These are phyloP conservation scores for Hypoxylon rickii DNA, from an alignment of 495 filamentous ascomycete genomes.

Conservation along the genomic window DNA sequence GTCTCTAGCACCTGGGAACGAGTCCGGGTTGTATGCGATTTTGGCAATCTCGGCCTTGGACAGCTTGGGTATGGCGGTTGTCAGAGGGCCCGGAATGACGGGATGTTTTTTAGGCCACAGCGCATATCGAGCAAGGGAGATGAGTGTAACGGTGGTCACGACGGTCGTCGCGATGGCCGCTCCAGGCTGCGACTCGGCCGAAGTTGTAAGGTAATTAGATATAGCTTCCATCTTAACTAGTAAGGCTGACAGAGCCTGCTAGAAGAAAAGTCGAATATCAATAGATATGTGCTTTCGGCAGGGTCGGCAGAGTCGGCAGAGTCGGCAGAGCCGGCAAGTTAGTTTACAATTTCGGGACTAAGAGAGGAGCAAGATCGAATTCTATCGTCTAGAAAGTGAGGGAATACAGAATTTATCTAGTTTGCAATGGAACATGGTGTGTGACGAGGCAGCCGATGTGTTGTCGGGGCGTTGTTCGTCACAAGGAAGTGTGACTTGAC, in stretches of 20 bases:
- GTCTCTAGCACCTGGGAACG: conserved; percentile 50
- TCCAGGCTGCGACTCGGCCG: conserved; percentile 22
- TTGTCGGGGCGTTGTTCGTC: conserved; percentile 2
- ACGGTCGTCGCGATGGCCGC: conserved; percentile 42
- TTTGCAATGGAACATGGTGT: neutral
- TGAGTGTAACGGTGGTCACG: conserved; percentile 35
- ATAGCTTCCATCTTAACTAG: conserved; percentile 29
- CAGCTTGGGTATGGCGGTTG: conserved; percentile 38
- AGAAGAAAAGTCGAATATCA: too few relatives aligned
- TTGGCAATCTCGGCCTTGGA: conserved; percentile 36
- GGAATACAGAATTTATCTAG: neutral
- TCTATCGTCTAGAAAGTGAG: neutral
- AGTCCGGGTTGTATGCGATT: conserved; percentile 45
- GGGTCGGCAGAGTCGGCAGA: too few relatives aligned
- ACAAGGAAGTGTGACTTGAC: neutral
- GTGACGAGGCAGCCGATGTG: conserved; percentile 6
- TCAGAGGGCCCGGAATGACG: conserved; percentile 44
- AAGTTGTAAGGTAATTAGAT: conserved; percentile 26
- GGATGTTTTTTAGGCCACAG: conserved; percentile 43
- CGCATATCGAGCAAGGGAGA: conserved; percentile 33
- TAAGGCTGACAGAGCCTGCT: neutral
- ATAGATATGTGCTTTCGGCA: too few relatives aligned
- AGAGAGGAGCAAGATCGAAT: neutral
- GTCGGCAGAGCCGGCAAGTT: too few relatives aligned
- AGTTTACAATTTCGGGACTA: too few relatives aligned